Conservation (phyloP, 805 yeast genomes). For the Nakazawaea laoshanensis region DNA sequence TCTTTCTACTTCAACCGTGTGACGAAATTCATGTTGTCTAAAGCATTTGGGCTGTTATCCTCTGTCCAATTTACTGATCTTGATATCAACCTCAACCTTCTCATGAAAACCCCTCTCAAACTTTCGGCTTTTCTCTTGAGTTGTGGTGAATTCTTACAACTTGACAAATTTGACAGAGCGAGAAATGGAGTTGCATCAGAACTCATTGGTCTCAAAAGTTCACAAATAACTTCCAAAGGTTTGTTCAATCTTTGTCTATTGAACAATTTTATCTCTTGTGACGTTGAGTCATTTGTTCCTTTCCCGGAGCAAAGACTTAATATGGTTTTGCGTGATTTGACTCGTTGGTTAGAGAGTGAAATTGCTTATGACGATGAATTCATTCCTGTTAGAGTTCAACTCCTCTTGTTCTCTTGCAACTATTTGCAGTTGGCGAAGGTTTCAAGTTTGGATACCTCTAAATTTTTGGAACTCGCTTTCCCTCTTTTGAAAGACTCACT, state of each 20-base stretch:
- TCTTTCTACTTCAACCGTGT: slow-evolving; percentile 27
- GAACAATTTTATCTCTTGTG: slow-evolving; percentile 26
- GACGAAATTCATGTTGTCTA: slow-evolving; percentile 21
- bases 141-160: slow-evolving; percentile 25
- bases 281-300: slow-evolving; percentile 23
- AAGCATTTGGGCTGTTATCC: slow-evolving; percentile 21
- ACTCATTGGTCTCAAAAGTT: slow-evolving; percentile 42
- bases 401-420: slow-evolving; percentile 32
- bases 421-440: slow-evolving; percentile 15
- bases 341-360: slow-evolving; percentile 55
- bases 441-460: slow-evolving; percentile 16
- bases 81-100: slow-evolving; percentile 24
- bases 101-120: slow-evolving; percentile 24
- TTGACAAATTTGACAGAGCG: slow-evolving; percentile 35
- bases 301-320: slow-evolving; percentile 57
- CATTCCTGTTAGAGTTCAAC: slow-evolving; percentile 36
- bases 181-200: slow-evolving; percentile 62
- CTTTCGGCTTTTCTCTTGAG: slow-evolving; percentile 26
- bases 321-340: slow-evolving; percentile 48
- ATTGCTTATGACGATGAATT: slow-evolving; percentile 52
- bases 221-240: slow-evolving; percentile 34
- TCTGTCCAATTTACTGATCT: slow-evolving; percentile 18
- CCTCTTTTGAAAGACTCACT: slow-evolving; percentile 25
- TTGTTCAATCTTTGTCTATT: slow-evolving; percentile 39
- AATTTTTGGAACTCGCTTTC: slow-evolving; percentile 20